phyloP scores from a whole-genome alignment of 306 rosid genomes.

The Cucurbita moschata region DNA sequence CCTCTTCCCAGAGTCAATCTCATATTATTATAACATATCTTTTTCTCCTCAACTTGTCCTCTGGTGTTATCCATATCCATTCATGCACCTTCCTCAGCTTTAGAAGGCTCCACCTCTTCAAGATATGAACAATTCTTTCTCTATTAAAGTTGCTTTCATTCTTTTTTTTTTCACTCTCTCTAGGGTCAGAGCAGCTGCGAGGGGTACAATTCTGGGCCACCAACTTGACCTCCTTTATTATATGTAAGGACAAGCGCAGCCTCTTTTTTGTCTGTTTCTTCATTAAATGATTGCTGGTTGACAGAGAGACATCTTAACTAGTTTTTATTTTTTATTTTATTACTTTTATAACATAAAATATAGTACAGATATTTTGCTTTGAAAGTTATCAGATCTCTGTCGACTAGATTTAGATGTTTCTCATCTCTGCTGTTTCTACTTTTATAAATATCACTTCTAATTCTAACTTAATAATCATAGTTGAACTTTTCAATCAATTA shows the following conservation, averaged over 20 bases:
- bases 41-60: not conserved
- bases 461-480: too few species aligned
- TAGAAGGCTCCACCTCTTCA: not conserved
- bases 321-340: not conserved
- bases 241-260: conserved; percentile 6
- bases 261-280: conserved; percentile 3
- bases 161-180: not conserved
- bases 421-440: too few species aligned
- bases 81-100: not conserved
- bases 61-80: not conserved
- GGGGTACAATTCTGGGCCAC: not conserved
- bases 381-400: not conserved
- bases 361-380: not conserved
- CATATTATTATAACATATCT: not conserved
- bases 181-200: not conserved
- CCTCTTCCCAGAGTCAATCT: not conserved
- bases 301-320: not conserved
- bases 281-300: not conserved
- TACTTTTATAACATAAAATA: not conserved
- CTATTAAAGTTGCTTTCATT: not conserved
- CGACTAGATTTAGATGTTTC: not conserved
- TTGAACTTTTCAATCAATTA: too few species aligned
- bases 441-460: too few species aligned
- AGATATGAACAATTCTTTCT: not conserved
- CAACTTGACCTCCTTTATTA: not conserved